Conservation (phyloP, 1,139 yeast genomes). For the Taiozyma sp. region DNA sequence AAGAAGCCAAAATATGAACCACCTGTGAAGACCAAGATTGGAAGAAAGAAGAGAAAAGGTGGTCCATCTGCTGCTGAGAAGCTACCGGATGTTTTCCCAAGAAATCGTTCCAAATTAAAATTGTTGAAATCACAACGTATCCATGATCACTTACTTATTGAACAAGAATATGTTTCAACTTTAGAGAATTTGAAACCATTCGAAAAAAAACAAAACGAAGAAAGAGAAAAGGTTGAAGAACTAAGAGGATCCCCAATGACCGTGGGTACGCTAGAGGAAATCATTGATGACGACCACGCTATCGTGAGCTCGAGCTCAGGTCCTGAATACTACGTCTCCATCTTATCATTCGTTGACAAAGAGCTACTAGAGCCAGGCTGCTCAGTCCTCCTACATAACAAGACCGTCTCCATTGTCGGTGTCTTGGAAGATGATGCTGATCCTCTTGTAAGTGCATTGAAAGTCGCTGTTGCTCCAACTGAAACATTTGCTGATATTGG, state of each 20-base stretch:
- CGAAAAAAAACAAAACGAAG: slow-evolving; percentile 95
- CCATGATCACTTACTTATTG: slow-evolving; percentile 90
- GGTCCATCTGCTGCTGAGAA: slow-evolving; percentile 83
- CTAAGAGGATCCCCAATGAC: slow-evolving; percentile 96
- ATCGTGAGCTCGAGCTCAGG: slow-evolving; percentile 95
- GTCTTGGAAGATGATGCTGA: slow-evolving; percentile 96
- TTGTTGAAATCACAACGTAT: slow-evolving; percentile 90
- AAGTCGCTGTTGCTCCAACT: slow-evolving; percentile 94
- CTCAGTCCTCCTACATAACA: slow-evolving; percentile 91
- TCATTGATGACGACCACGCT: slow-evolving; percentile 97
- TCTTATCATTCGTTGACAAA: slow-evolving; percentile 95
- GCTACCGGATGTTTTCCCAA: slow-evolving; percentile 86
- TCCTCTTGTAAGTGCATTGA: slow-evolving; percentile 97
- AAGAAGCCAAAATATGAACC: slow-evolving; percentile 96
- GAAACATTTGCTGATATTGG: slow-evolving; percentile 98
- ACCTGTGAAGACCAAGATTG: slow-evolving; percentile 91
- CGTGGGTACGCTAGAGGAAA: slow-evolving; percentile 93
- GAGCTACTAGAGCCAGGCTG: slow-evolving; percentile 98
- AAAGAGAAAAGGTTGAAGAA: slow-evolving; percentile 90
- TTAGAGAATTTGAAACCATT: slow-evolving; percentile 95
- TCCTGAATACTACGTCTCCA: slow-evolving; percentile 94
- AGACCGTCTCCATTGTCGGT: slow-evolving; percentile 91
- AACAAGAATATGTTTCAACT: slow-evolving; percentile 93
- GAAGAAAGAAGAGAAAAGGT: slow-evolving; percentile 87
- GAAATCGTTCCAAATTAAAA: slow-evolving; percentile 88